These are phyloP conservation scores for Oenanthe sinensis DNA, from an alignment of 129 eudicot species.

Conservation along the genomic window DNA sequence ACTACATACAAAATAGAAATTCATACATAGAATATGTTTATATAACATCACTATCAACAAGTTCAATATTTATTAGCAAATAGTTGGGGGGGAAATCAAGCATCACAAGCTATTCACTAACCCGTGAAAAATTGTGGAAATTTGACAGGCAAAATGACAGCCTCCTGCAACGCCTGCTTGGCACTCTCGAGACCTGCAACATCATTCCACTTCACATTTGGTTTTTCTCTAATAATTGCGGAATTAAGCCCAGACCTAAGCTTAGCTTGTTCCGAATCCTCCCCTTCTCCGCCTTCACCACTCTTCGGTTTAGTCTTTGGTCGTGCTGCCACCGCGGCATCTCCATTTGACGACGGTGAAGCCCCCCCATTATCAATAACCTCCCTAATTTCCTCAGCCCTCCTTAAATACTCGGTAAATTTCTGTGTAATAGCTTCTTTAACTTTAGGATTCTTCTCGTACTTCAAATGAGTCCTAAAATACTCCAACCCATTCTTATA, in stretches of 20 bases:
- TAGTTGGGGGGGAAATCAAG: background rate
- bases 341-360: slow-evolving; percentile 34
- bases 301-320: slow-evolving; percentile 42
- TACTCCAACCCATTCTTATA: slow-evolving; percentile 64
- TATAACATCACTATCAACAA: background rate
- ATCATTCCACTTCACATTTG: slow-evolving; percentile 60
- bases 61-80: background rate
- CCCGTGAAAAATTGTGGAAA: slow-evolving; percentile 64
- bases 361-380: slow-evolving; percentile 55
- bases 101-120: slow-evolving; percentile 18
- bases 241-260: slow-evolving; percentile 52
- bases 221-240: slow-evolving; percentile 57
- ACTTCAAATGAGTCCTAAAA: slow-evolving; percentile 58
- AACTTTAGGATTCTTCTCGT: slow-evolving; percentile 61
- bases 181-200: slow-evolving; percentile 64
- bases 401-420: slow-evolving; percentile 60
- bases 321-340: slow-evolving; percentile 52
- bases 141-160: slow-evolving; percentile 60
- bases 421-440: slow-evolving; percentile 61
- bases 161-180: slow-evolving; percentile 63
- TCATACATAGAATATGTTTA: background rate
- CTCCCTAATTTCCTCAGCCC: slow-evolving; percentile 73
- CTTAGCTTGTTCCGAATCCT: slow-evolving; percentile 52
- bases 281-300: slow-evolving; percentile 47
- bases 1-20: background rate